phyloP scores from a whole-genome alignment of 148 eudicot genomes.

The Diospyros kaki region DNA sequence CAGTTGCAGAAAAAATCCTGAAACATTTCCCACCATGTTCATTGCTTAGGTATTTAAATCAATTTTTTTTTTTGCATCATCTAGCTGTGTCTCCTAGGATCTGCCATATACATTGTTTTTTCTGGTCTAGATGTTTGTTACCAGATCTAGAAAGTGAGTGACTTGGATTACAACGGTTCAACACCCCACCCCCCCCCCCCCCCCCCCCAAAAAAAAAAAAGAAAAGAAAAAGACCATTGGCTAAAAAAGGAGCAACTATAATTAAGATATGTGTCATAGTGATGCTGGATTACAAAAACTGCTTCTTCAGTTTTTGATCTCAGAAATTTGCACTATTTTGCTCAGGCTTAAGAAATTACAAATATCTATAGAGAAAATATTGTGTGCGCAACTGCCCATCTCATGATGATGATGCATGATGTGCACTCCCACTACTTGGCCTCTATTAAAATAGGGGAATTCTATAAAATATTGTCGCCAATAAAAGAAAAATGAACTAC shows the following conservation, averaged over 20 bases:
- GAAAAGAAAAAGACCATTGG: no score
- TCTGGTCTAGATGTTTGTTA: no score
- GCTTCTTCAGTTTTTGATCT: not conserved
- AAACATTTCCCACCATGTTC: conserved; percentile 72
- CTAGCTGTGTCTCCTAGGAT: conserved; percentile 5
- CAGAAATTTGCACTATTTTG: not conserved
- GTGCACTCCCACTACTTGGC: not conserved
- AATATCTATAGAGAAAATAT: not conserved
- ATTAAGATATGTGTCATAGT: not conserved
- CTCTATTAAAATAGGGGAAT: not conserved
- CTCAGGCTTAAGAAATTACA: not conserved
- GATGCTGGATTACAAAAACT: not conserved
- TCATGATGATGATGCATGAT: not conserved
- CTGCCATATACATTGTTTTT: not conserved
- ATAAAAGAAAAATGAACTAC: not conserved
- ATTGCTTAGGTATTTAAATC: conserved; percentile 52
- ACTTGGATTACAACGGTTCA: no score
- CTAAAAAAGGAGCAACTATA: no score
- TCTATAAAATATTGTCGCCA: not conserved
- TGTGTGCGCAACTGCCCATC: not conserved
- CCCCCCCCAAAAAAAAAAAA: no score
- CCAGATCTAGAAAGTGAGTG: no score
- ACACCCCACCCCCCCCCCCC: no score
- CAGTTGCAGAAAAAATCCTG: conserved; percentile 86
- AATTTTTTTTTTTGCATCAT: not conserved